A percentile compares a stretch with the other conserved stretches of the same genome.
Conservation (phyloP, 78 protist species). For the slime mould (Dictyostelium discoideum) region DNA sequence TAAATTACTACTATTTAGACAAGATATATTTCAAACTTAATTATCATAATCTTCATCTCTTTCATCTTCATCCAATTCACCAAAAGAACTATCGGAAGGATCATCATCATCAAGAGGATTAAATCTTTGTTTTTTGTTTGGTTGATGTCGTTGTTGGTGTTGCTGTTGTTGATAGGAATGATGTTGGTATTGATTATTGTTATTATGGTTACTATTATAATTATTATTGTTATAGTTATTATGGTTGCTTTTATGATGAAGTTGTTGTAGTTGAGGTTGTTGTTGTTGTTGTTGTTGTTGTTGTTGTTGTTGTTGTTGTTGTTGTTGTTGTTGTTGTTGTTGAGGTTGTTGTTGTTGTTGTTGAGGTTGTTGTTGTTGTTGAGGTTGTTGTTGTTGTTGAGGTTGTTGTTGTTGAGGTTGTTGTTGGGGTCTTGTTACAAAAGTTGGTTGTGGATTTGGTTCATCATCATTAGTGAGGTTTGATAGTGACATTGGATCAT, state of each 20-base stretch:
- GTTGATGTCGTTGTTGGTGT: no score
- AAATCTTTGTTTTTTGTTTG: background rate
- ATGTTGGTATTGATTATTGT: background rate
- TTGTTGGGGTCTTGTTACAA: background rate
- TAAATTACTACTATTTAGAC: background rate
- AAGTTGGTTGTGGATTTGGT: background rate
- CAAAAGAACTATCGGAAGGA: background rate
- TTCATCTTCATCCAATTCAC: conserved; percentile 1
- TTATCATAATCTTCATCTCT: conserved; percentile 8
- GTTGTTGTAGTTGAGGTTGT: background rate
- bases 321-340: background rate
- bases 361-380: background rate
- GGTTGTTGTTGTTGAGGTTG: background rate
- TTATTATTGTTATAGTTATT: background rate
- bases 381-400: background rate
- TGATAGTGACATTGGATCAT: conserved; percentile 71
- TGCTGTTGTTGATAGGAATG: background rate
- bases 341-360: background rate
- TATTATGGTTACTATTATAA: background rate
- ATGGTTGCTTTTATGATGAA: background rate
- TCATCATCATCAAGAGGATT: background rate
- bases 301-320: background rate
- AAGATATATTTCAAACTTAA: background rate
- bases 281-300: background rate
- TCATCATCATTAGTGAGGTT: conserved; percentile 25